Base-by-base conservation (phyloP, 2,329 filamentous ascomycete species). In the Anisogramma anomala region DNA sequence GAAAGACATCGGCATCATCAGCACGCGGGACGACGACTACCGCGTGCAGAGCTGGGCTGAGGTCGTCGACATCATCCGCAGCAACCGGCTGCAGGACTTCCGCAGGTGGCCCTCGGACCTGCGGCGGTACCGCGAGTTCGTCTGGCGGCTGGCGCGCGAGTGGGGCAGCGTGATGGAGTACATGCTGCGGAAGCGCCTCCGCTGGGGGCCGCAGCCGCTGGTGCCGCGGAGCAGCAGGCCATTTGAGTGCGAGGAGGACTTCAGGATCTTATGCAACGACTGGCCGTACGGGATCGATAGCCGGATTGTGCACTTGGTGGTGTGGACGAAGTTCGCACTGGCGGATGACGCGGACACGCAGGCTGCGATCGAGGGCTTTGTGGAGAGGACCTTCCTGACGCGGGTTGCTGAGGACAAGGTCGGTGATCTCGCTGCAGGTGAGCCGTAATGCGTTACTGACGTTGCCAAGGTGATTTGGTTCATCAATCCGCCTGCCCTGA, bases 271-370 rank as follows among this genome's bases (percentile, higher is more conserved):
- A 30, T 76, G 74, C 62, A 96, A 96, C 56, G 88, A 96, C 68
- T 95, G 87, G 84, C 89, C 89, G 0, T 96, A 95, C 55, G 87
- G 85, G 0, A 69, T 95, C 39, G 85, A 91, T 52, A 56, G 66
- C 34, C 69, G 73, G 38, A 88, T 94, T 49, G 74, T 84, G 13
- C 89, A 95, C 57, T 67, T 95, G 3, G 84, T 94, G 4, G 77
- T 94, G 10, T 96, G 89, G 89, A 91, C 84, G 35, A 94, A 94
- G 60, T 94, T 94, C 54, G 69, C 73, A 35, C 66, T 95, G 18
- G 70, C 77, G 39, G 82, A 87, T 43, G 79, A 91, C 52, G 59
- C 63, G 3, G 54, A 43, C 65, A 74, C 77, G 0, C 80, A 75
- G 11, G 61, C 60, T 14, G 66, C 77, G 55, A 84, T 95, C 47